Percentiles rank a stretch among this genome's conserved stretches.
These are phyloP conservation scores for Thielaviopsis punctulata DNA, from an alignment of 2,329 filamentous ascomycete species.

Conservation along the genomic window DNA sequence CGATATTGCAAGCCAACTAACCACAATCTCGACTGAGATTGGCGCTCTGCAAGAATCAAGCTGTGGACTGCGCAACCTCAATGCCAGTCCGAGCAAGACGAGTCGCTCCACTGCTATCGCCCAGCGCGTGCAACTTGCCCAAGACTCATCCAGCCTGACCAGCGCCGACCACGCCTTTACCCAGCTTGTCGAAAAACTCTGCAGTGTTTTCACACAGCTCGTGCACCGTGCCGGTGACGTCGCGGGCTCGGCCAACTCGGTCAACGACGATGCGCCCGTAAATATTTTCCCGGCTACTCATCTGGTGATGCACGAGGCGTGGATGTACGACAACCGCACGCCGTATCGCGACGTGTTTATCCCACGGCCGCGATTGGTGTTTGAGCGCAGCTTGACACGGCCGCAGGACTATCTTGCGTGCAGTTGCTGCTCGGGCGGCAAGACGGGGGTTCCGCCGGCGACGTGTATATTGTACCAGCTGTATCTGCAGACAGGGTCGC, in stretches of 20 bases:
- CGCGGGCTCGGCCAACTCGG: background rate
- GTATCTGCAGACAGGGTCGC: constrained; percentile 57
- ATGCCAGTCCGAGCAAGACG: constrained; percentile 53
- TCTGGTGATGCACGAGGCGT: constrained; percentile 50
- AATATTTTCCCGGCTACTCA: constrained; percentile 20
- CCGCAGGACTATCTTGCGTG: constrained; percentile 67
- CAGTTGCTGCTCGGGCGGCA: constrained; percentile 37
- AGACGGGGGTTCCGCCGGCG: constrained; percentile 35
- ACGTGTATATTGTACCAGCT: constrained; percentile 63
- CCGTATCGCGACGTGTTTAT: constrained; percentile 60
- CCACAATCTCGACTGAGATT: constrained; percentile 17
- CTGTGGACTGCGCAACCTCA: constrained; percentile 29
- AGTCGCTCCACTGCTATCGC: constrained; percentile 63
- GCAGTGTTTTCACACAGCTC: constrained; percentile 15
- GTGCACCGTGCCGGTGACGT: constrained; percentile 22
- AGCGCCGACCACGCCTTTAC: constrained; percentile 57
- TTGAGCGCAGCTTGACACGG: constrained; percentile 53
- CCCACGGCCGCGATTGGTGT: constrained; percentile 49
- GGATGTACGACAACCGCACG: constrained; percentile 55
- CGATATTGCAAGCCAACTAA: constrained; percentile 16
- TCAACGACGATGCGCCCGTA: constrained; percentile 12
- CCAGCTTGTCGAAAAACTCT: constrained; percentile 33
- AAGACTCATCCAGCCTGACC: constrained; percentile 53
- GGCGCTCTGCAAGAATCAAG: constrained; percentile 22
- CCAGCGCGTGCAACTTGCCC: constrained; percentile 65